Conservation (phyloP, 495 filamentous ascomycete species). For the Aspergillus steynii region DNA sequence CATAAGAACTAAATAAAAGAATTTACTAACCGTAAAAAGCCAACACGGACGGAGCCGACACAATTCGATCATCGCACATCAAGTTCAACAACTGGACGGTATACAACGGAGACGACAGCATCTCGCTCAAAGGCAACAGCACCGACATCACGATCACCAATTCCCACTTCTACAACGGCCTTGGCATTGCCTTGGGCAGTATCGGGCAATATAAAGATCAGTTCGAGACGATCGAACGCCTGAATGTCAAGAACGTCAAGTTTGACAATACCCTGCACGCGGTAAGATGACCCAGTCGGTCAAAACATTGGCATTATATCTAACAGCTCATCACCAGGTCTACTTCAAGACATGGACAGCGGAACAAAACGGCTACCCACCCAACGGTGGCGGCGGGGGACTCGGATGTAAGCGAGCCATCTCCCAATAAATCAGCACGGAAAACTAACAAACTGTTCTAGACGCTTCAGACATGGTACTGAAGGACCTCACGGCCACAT, state of each 20-base stretch:
- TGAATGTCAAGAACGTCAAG: conserved; percentile 32
- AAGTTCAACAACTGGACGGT: conserved; percentile 36
- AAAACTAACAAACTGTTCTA: background rate
- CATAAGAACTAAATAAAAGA: background rate
- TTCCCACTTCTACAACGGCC: conserved; percentile 29
- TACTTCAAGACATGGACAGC: conserved; percentile 50
- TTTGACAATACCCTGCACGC: conserved; percentile 41
- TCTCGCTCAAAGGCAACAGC: conserved; percentile 40
- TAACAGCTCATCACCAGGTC: conserved; percentile 9
- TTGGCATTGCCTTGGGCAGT: conserved; percentile 43
- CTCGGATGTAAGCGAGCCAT: conserved; percentile 32
- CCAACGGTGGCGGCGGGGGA: conserved; percentile 51
- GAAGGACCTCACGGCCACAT: conserved; percentile 24
- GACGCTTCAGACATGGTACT: conserved; percentile 29
- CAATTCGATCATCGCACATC: conserved; percentile 33
- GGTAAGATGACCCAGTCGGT: conserved; percentile 6
- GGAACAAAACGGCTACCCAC: conserved; percentile 44
- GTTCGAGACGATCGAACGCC: conserved; percentile 41
- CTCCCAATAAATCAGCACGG: background rate
- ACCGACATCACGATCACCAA: conserved; percentile 40
- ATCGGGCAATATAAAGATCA: conserved; percentile 45
- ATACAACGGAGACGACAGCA: conserved; percentile 40
- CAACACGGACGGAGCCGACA: conserved; percentile 44
- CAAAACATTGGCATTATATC: background rate
- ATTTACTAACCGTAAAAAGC: conserved; percentile 2